Evolutionary conservation across 441 rosid genomes (phyloP), one percentile per base, ranked within the genome.

Genomic region (Adansonia gregorii): DNA sequence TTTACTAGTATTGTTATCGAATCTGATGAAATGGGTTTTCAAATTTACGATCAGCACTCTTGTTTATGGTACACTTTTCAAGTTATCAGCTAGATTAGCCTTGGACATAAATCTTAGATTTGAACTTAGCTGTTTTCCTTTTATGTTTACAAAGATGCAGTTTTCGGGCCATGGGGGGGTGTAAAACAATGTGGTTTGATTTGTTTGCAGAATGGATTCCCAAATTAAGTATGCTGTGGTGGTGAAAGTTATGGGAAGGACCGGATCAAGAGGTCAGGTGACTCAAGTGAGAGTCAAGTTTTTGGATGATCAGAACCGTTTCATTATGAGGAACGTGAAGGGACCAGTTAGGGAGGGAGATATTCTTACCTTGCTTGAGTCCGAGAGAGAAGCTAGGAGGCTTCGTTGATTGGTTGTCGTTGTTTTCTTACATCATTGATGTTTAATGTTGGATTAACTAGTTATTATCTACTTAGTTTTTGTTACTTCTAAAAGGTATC

Each of bases 341-440:
- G 98, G 98, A 82, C 97, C 97, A 0, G 93, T 92, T 19, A 92
- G 95, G 79, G 95, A 94, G 78, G 97, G 97, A 1, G 98, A 94
- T 80, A 78, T 94, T 66, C 94, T 94, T 43, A 89, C 97, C 51
- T 84, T 94, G 59, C 93, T 94, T 8, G 98, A 94, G 90, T 92
- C 94, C 0, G 97, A 94, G 86, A 85, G 98, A 67, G 97, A 94
- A 86, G 97, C 98, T 11, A 90, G 95, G 89, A 92, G 98, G 78
- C 93, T 94, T 31, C 98, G 93, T 14, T 93, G 89, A 93, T 76
- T 1, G 11, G 11, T 17, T 9, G 15, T 52, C 8, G 10, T 8
- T 3, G 3, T 24, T 49, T 31, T 6, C 9, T 22, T 24, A 14
- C 45, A 6, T 6, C 31, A 6, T 27, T 27, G 19, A 14, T 63